Evolutionary conservation across 148 eudicot genomes (phyloP), one percentile per base, ranked within the genome.

Genomic region (Vaccinium myrtillus): DNA sequence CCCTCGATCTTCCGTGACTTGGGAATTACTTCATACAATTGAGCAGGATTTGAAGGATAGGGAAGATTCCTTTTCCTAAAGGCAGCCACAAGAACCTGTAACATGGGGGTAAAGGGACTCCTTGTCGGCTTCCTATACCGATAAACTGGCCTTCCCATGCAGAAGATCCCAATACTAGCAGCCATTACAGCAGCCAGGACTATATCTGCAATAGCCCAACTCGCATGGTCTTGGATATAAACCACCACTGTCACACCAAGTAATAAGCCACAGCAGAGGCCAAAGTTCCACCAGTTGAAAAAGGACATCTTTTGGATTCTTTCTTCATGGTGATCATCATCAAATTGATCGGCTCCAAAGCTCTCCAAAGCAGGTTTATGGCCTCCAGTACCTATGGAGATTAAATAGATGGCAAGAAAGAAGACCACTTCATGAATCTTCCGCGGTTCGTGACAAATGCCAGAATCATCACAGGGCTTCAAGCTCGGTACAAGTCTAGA

Each of bases 311-410:
- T 95, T 78, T 94, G 75, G 75, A 51, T 85, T 80, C 94, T 89
- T 83, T 95, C 98, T 65, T 77, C 59, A 1, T 86, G 80, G 75
- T 93, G 90, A 39, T 91, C 88, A 75, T 95, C 97, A 21, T 95
- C 97, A 12, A 95, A 95, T 74, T 95, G 98, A 83, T 95, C 97
- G 2, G 98, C 97, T 13, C 98, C 98, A 23, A 95, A 95, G 86
- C 98, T 94, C 85, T 94, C 97, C 56, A 95, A 67, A 0, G 92
- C 83, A 2, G 98, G 97, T 82, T 95, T 95, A 86, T 92, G 93
- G 9, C 98, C 98, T 36, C 98, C 97, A 4, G 98, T 95, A 30
- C 93, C 97, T 2, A 93, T 46, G 8, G 98, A 93, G 79, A 94
- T 78, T 80, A 93, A 85, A 82, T 95, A 95, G 75, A 93, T 90